Base-by-base conservation (phyloP, 257 asterid species). In the Ophiorrhiza pumila region DNA sequence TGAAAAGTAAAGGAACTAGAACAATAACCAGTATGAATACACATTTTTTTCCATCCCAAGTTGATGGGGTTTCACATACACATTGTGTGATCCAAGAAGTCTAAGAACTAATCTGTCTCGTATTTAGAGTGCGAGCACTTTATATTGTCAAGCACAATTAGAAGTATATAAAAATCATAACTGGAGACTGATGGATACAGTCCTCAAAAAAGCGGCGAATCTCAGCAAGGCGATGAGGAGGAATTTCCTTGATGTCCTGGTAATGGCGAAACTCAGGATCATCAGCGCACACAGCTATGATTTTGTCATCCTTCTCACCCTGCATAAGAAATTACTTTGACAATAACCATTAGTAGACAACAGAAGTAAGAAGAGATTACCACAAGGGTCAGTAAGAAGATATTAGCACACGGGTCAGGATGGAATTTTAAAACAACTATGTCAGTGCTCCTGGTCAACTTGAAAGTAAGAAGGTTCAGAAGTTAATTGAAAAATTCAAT, bases 261-360 rank as follows among this genome's bases (percentile, higher is more conserved):
- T 82, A 83, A 73, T 90, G 96, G 70, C 96, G 96, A 75, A 88
- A 90, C 82, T 92, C 96, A 0, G 96, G 97, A 78, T 89, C 96
- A 71, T 91, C 97, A 67, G 96, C 96, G 45, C 97, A 91, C n/a
- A 92, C 96, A 31, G 97, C 97, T 27, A 92, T 92, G 60, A 92
- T 90, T 73, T 92, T 92, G 82, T 92, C 97, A 76, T 92, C 97
- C 84, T 83, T 92, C 80, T 92, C 97, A 43, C 96, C 97, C 97
- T 89, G 84, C 72, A 66, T 20, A 34, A 71, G 62, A 34, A 52
- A 53, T 70, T 37, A 29, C 45, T 13, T 59, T 23, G 39, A 71
- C 1, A 61, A 35, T 67, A 76, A 56, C 65, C 55, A 46, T 31
- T 68, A 9, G 6, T 50, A 17, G 37, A 14, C 20, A 17, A 32